Evolutionary conservation across 1,139 yeast genomes (phyloP).

Genomic region (Hansenula anomala): DNA sequence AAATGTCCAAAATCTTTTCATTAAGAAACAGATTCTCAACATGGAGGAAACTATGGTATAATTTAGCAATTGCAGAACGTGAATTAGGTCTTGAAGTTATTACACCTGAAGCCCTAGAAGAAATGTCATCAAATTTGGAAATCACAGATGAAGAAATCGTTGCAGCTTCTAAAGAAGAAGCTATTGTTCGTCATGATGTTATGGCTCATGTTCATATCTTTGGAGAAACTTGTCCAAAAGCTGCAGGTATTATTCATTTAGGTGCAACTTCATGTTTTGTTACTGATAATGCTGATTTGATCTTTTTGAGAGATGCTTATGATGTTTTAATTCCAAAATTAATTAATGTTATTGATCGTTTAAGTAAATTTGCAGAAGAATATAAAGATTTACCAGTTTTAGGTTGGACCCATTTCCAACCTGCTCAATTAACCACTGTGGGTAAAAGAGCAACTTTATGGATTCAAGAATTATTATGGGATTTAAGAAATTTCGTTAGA

Average conservation of each 20-base stretch:
- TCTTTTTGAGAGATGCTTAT: conserved; percentile 92
- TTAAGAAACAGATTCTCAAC: conserved; percentile 92
- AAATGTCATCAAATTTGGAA: conserved; percentile 70
- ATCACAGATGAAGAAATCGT: conserved; percentile 92
- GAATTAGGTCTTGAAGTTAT: conserved; percentile 81
- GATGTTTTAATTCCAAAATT: conserved; percentile 90
- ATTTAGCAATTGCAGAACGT: conserved; percentile 92
- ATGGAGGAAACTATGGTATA: conserved; percentile 97
- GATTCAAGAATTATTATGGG: conserved; percentile 98
- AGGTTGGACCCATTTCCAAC: conserved; percentile 99
- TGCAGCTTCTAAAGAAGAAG: conserved; percentile 88
- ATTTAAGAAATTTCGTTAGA: conserved; percentile 89
- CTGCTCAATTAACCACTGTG: conserved; percentile 97
- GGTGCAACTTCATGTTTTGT: conserved; percentile 99
- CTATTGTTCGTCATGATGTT: conserved; percentile 97
- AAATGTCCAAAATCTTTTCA: conserved; percentile 91
- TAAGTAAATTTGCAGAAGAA: conserved; percentile 81
- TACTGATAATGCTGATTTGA: conserved; percentile 96
- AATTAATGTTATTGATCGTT: conserved; percentile 90
- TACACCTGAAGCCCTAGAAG: conserved; percentile 85
- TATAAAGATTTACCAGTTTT: conserved; percentile 94
- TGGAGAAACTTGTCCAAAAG: conserved; percentile 90
- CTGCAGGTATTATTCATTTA: conserved; percentile 95
- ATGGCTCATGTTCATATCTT: conserved; percentile 98
- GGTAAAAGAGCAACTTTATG: conserved; percentile 98